These are phyloP conservation scores for Babesia caballi DNA, from an alignment of 169 alveolate species.

Conservation along the genomic window DNA sequence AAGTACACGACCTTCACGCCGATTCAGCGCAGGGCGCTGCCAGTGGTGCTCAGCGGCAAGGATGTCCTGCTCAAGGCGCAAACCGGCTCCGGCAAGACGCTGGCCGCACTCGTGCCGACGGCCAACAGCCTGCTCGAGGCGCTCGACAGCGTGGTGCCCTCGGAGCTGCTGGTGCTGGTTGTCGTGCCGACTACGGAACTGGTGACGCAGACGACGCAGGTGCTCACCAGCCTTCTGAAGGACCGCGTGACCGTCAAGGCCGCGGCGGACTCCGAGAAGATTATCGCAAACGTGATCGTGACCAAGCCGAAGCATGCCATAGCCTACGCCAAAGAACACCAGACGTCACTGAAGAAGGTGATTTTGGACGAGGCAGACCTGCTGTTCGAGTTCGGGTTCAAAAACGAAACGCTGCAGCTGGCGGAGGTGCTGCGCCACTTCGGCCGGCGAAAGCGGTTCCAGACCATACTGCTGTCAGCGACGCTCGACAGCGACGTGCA, in stretches of 20 bases:
- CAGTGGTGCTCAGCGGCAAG: conserved; percentile 66
- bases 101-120: conserved; percentile 73
- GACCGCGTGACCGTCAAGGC: conserved; percentile 37
- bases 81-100: conserved; percentile 78
- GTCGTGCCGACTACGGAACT: conserved; percentile 74
- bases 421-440: conserved; percentile 45
- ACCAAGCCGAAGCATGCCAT: conserved; percentile 63
- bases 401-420: conserved; percentile 52
- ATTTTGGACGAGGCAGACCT: conserved; percentile 76
- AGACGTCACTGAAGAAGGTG: conserved; percentile 46
- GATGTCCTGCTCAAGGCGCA: conserved; percentile 70
- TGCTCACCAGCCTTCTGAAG: conserved; percentile 44
- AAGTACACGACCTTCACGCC: conserved; percentile 35
- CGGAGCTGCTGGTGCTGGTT: conserved; percentile 55
- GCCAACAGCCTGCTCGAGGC: conserved; percentile 40
- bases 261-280: conserved; percentile 20
- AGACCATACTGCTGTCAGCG: conserved; percentile 55
- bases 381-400: conserved; percentile 66
- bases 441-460: conserved; percentile 44
- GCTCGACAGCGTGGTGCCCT: conserved; percentile 19
- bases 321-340: conserved; percentile 40
- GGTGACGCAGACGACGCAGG: conserved; percentile 58
- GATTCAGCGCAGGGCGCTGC: conserved; percentile 64
- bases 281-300: conserved; percentile 60
- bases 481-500: conserved; percentile 53